Evolutionary conservation across 441 rosid species (phyloP).

Genomic region (Adansonia madagascariensis): DNA sequence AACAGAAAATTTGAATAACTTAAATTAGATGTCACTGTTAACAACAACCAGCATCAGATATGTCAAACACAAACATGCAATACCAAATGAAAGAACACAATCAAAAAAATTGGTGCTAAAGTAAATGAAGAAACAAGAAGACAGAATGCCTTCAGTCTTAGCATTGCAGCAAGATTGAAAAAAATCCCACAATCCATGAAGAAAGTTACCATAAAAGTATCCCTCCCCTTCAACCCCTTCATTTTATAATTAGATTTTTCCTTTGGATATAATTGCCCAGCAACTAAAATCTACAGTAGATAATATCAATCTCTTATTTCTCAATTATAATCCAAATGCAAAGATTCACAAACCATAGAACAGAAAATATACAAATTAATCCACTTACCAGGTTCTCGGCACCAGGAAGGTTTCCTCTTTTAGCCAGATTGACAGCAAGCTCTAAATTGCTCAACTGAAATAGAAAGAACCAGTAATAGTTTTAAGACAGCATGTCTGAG

Average conservation of each 20-base stretch:
- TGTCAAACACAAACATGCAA: background rate
- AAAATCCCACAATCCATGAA: background rate
- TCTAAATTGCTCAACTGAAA: conserved; percentile 84
- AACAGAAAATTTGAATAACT: conserved; percentile 4
- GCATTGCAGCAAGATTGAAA: background rate
- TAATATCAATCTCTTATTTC: background rate
- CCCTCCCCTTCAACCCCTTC: conserved; percentile 11
- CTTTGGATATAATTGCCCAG: background rate
- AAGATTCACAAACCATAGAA: background rate
- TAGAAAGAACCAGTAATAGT: conserved; percentile 23
- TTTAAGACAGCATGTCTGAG: conserved; percentile 24
- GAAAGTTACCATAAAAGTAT: conserved; percentile 10
- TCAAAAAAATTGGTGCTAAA: background rate
- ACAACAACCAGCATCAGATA: background rate
- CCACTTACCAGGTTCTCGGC: conserved; percentile 76
- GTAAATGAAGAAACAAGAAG: conserved; percentile 15
- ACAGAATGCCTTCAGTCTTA: background rate
- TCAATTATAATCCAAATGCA: background rate
- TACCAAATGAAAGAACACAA: background rate
- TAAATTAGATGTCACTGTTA: background rate
- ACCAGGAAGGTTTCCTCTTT: conserved; percentile 94
- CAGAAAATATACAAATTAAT: background rate
- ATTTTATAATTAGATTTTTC: background rate
- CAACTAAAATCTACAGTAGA: conserved; percentile 16
- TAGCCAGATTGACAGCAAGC: conserved; percentile 91